These are phyloP conservation scores for Eragrostis curvula DNA, from an alignment of 176 grass and related monocot species.

Conservation along the genomic window DNA sequence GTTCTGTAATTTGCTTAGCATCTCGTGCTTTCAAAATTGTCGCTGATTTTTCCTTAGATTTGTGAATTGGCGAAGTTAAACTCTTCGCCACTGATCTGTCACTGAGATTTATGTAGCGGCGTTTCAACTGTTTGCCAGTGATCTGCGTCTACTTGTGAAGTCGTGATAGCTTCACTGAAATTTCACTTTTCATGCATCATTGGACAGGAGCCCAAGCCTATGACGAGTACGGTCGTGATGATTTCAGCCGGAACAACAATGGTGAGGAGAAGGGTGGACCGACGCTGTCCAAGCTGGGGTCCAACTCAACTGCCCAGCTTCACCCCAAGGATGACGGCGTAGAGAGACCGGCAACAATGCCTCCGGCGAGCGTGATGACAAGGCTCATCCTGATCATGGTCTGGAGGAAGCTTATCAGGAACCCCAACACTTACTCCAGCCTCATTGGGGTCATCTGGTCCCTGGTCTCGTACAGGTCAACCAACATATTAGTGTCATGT, in stretches of 20 bases:
- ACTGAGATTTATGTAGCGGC: background rate
- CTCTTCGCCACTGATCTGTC: background rate
- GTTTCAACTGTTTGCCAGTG: background rate
- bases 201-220: constrained; percentile 56
- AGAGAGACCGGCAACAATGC: constrained; percentile 57
- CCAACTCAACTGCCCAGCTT: constrained; percentile 84
- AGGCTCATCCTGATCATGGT: constrained; percentile 97
- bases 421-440: constrained; percentile 94
- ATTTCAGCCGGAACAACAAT: constrained; percentile 68
- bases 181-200: background rate
- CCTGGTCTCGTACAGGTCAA: constrained; percentile 83
- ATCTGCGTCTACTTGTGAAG: background rate
- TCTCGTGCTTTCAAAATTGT: background rate
- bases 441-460: constrained; percentile 91
- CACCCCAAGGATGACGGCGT: constrained; percentile 68
- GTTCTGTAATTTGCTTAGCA: background rate
- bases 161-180: background rate
- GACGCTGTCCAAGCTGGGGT: constrained; percentile 74
- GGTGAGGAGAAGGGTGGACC: constrained; percentile 59
- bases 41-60: background rate
- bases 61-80: background rate
- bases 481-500: background rate
- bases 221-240: constrained; percentile 57
- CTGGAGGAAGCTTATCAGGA: constrained; percentile 93
- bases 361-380: constrained; percentile 86